phyloP scores from a whole-genome alignment of 371 early-diverging fungal species.

The Circinella minor region DNA sequence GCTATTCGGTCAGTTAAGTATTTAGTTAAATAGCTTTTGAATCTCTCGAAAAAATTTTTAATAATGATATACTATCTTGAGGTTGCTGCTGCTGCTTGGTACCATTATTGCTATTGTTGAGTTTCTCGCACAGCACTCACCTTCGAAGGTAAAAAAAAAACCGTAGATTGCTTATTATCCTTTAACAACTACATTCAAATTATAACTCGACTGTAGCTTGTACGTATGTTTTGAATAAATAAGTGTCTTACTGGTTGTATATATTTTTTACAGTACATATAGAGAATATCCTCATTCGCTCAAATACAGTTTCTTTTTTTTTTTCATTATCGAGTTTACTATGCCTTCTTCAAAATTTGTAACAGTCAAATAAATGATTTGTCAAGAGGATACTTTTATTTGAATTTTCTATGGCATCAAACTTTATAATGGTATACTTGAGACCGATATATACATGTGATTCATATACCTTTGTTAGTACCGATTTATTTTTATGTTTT shows the following conservation, averaged over 20 bases:
- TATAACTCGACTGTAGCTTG: slow-evolving; percentile 74
- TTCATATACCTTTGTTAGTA: slow-evolving; percentile 64
- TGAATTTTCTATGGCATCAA: slow-evolving; percentile 53
- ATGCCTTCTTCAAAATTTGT: slow-evolving; percentile 25
- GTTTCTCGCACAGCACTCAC: slow-evolving; percentile 5
- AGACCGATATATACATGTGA: slow-evolving; percentile 59
- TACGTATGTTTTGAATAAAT: slow-evolving; percentile 76
- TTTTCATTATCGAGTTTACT: slow-evolving; percentile 12
- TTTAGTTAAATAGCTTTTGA: slow-evolving; percentile 41
- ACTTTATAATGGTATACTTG: slow-evolving; percentile 57
- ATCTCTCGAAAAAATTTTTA: slow-evolving; percentile 30
- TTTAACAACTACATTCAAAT: slow-evolving; percentile 63
- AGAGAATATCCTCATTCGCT: background rate
- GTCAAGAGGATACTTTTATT: slow-evolving; percentile 35
- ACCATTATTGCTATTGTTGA: slow-evolving; percentile 29
- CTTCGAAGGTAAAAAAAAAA: slow-evolving; percentile 68
- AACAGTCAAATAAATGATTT: slow-evolving; percentile 53
- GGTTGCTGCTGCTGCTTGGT: background rate
- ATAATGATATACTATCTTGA: background rate
- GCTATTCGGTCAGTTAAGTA: slow-evolving; percentile 39
- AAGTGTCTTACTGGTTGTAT: slow-evolving; percentile 61
- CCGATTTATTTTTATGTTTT: slow-evolving; percentile 74
- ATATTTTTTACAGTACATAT: slow-evolving; percentile 17
- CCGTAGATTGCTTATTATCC: slow-evolving; percentile 44
- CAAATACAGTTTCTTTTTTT: slow-evolving; percentile 11